Base-by-base conservation (phyloP, 148 eudicot genomes). In the Amaranthus cruentus region DNA sequence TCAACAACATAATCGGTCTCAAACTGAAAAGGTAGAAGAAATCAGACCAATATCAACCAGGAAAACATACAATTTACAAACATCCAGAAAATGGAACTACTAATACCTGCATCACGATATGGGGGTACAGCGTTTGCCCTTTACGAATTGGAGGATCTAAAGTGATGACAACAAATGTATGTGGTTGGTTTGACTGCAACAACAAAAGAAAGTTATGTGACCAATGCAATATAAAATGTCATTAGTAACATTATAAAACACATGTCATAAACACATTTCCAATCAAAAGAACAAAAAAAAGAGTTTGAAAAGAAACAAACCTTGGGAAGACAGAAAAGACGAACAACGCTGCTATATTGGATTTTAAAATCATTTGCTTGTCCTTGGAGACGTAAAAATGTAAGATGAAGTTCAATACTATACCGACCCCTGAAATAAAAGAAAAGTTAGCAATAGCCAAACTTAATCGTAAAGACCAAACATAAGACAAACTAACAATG, bases 111-210 rank as follows among this genome's bases (percentile, higher is more conserved):
- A 92, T 82, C 73, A 95, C 99, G 77, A 95, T 95, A 82, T 95
- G 99, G 4, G 97, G 99, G 83, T 95, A 95, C 76, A 95, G 68
- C 10, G 99, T 95, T 76, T 95, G 97, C 68, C 99, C 99, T 81
- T 95, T 95, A 65, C 99, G 93, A 62, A 95, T 95, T 5, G 99
- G 99, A 52, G 99, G 99, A 82, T 95, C 99, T 73, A 95, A 93
- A 71, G 96, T 90, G 69, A 95, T 83, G 71, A 95, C 88, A 68
- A 92, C 97, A 75, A 91, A 92, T n/a, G 99, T 95, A 82, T 91
- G 97, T 7, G 97, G 99, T 73, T 90, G 97, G 80, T 90, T 91
- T 62, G 92, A 88, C 99, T 95, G 94, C 88, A 81, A 76, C 56
- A 75, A 71, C 48, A 70, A 38, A 70, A 4, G 55, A n/a, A 60